Percentiles rank a stretch among this genome's conserved stretches.
Conservation (phyloP, 73 alveolate species). For the Paramecium tetraurelia region DNA sequence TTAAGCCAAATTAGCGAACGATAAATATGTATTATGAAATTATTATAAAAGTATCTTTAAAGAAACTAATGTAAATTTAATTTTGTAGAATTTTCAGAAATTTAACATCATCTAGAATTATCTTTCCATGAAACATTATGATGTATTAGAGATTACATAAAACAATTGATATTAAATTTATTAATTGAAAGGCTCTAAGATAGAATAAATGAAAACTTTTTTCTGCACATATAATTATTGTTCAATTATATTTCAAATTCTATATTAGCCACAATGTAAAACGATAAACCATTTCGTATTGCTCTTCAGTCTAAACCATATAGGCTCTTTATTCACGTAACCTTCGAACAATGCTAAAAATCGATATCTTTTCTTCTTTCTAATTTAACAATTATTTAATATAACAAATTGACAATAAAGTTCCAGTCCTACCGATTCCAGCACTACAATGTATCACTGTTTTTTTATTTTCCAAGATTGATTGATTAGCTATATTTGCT, state of each 20-base stretch:
- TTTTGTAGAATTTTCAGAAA: no score
- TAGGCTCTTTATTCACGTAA: constrained; percentile 83
- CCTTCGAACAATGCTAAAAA: constrained; percentile 82
- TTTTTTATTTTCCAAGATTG: constrained; percentile 23
- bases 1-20: no score
- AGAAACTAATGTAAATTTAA: no score
- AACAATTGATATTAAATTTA: no score
- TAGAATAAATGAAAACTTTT: no score
- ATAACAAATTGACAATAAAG: constrained; percentile 74
- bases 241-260: neutral
- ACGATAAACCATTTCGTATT: constrained; percentile 76
- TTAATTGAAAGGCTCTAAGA: no score
- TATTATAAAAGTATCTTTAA: no score
- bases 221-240: neutral
- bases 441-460: constrained; percentile 90
- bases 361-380: constrained; percentile 27
- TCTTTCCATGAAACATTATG: no score
- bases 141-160: no score
- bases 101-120: no score
- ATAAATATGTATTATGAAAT: no score
- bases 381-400: neutral
- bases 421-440: constrained; percentile 93
- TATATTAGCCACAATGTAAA: constrained; percentile 10
- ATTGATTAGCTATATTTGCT: neutral
- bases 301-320: constrained; percentile 73